These are phyloP conservation scores for Protostelium mycophagum DNA, from an alignment of 78 protist species.

Conservation along the genomic window DNA sequence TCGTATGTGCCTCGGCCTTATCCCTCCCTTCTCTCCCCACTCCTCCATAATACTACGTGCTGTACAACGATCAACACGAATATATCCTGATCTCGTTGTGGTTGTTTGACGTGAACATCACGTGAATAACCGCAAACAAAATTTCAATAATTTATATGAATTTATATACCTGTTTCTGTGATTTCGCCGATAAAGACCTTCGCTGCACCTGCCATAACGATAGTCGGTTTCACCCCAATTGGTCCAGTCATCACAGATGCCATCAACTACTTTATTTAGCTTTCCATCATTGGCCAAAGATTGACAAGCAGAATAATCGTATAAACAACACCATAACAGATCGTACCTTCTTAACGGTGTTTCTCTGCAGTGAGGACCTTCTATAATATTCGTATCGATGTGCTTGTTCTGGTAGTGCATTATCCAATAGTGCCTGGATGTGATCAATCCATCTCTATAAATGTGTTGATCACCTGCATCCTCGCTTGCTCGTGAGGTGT, in stretches of 20 bases:
- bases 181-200: neutral
- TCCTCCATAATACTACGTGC: neutral
- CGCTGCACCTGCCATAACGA: neutral
- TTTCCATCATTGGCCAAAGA: no score
- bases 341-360: neutral
- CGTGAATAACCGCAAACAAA: no score
- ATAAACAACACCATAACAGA: neutral
- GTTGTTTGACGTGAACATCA: neutral
- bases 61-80: no score
- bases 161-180: neutral
- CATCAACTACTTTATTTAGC: no score
- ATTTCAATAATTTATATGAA: no score
- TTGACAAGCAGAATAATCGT: no score
- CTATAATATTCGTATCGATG: neutral
- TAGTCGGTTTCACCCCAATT: neutral
- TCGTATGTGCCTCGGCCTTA: neutral
- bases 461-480: neutral
- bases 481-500: neutral
- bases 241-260: neutral
- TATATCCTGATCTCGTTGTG: no score
- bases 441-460: neutral
- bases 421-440: neutral
- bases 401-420: neutral
- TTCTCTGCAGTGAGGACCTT: neutral
- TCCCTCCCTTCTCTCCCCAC: neutral